A percentile compares a stretch with the other conserved stretches of the same genome.
These are phyloP conservation scores for Leishmania lainsoni DNA, from an alignment of 208 protist genomes.

Conservation along the genomic window DNA sequence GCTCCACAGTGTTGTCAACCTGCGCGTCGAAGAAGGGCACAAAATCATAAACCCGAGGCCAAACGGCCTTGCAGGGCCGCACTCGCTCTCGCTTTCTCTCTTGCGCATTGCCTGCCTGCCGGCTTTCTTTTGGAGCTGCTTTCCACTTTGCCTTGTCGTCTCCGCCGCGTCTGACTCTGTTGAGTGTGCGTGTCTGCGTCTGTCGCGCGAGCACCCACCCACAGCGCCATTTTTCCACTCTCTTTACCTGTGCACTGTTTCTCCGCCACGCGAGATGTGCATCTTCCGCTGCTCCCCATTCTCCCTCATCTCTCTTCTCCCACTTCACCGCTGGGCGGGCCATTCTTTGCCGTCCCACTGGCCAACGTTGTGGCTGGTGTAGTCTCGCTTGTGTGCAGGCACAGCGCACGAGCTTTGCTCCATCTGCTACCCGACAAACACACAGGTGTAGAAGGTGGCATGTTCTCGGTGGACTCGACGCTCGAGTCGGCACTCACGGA, in stretches of 20 bases:
- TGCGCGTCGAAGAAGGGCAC: not conserved
- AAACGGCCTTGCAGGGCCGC: not conserved
- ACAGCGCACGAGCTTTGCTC: not conserved
- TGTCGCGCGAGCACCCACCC: not conserved
- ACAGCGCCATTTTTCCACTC: not conserved
- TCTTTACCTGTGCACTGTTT: not conserved
- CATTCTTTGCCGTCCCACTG: constrained; percentile 2
- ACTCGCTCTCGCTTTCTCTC: not conserved
- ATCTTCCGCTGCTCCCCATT: not conserved
- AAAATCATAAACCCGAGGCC: not conserved
- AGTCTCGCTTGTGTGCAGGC: not conserved
- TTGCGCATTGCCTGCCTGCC: not conserved
- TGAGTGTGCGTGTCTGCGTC: not conserved
- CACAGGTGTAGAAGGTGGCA: not conserved
- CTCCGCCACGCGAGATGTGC: not conserved
- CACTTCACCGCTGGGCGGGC: not conserved
- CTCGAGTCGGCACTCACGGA: constrained; percentile 29
- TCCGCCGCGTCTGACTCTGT: not conserved
- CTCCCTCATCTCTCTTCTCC: constrained; percentile 1
- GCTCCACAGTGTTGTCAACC: not conserved
- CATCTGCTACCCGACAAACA: not conserved
- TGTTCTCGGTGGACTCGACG: constrained; percentile 3
- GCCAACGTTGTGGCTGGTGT: not conserved
- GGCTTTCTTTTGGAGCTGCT: not conserved
- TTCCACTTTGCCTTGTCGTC: not conserved